Conservation (phyloP, 768 basidiomycete genomes). For the Chalciporus sphaerocephalus region DNA sequence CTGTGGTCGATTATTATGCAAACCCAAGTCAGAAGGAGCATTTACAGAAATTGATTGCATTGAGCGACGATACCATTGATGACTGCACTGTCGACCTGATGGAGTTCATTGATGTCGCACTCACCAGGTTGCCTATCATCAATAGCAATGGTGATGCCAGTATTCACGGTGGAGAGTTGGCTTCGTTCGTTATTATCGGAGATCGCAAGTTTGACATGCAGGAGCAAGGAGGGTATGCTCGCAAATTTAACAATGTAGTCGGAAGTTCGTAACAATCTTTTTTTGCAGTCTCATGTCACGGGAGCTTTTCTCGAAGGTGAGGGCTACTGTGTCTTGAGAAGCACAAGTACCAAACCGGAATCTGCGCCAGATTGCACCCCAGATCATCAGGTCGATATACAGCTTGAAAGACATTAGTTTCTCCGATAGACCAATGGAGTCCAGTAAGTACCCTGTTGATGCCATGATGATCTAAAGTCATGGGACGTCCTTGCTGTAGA, state of each 20-base stretch:
- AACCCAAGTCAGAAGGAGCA: constrained; percentile 33
- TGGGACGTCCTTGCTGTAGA: constrained; percentile 2
- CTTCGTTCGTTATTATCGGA: constrained; percentile 2
- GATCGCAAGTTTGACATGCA: constrained; percentile 7
- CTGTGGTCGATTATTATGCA: constrained; percentile 60
- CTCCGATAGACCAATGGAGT: constrained; percentile 1
- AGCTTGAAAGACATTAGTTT: constrained; percentile 35
- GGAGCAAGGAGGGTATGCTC: constrained; percentile 23
- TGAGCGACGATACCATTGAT: constrained; percentile 27
- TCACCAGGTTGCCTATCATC: constrained; percentile 34
- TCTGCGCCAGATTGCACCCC: constrained; percentile 38
- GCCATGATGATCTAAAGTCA: neutral
- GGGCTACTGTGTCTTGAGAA: neutral
- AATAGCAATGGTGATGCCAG: constrained; percentile 20
- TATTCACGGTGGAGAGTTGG: constrained; percentile 37
- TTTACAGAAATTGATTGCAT: constrained; percentile 34
- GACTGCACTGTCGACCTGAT: constrained; percentile 33
- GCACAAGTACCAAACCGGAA: constrained; percentile 16
- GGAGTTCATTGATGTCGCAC: constrained; percentile 44
- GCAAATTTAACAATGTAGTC: no score
- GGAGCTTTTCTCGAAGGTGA: constrained; percentile 23
- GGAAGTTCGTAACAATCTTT: neutral
- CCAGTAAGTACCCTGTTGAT: constrained; percentile 7
- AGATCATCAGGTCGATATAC: constrained; percentile 43
- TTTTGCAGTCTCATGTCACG: constrained; percentile 31